Conservation (phyloP, 2,329 filamentous ascomycete species). For the Emydomyces testavorans region DNA sequence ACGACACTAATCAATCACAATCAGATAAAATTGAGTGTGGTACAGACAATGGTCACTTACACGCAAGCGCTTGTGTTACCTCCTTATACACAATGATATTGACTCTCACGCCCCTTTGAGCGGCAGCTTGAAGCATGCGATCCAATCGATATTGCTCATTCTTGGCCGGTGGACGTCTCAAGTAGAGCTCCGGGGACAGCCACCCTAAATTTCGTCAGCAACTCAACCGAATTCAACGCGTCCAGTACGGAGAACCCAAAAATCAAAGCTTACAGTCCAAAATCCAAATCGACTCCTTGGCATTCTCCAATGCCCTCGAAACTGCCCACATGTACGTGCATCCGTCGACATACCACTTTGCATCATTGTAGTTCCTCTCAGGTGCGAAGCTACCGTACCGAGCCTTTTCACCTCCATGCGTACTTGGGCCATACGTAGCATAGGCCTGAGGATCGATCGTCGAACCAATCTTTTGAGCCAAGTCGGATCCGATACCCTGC, state of each 20-base stretch:
- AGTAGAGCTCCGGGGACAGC: conserved; percentile 77
- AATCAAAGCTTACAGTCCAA: conserved; percentile 58
- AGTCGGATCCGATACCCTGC: conserved; percentile 41
- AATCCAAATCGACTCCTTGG: conserved; percentile 90
- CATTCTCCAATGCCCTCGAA: conserved; percentile 75
- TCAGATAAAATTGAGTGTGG: not conserved
- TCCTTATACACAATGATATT: conserved; percentile 91
- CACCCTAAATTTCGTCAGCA: conserved; percentile 82
- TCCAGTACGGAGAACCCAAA: conserved; percentile 43
- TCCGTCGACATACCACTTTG: conserved; percentile 97
- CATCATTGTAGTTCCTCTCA: conserved; percentile 67
- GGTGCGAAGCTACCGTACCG: conserved; percentile 88
- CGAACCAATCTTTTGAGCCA: conserved; percentile 40
- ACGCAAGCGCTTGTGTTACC: conserved; percentile 64
- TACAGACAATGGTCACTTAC: conserved; percentile 42
- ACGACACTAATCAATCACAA: conserved; percentile 43
- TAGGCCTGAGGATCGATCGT: conserved; percentile 40
- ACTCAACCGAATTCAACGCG: conserved; percentile 40
- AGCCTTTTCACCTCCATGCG: conserved; percentile 57
- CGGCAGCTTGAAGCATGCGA: conserved; percentile 71
- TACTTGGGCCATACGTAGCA: conserved; percentile 31
- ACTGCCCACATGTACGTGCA: conserved; percentile 94
- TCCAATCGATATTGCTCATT: conserved; percentile 83
- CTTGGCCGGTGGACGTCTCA: conserved; percentile 69
- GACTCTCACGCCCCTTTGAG: conserved; percentile 88